Percentiles rank a stretch among this genome's conserved stretches.
phyloP scores from a whole-genome alignment of 805 yeast species.

The Hyphopichia homilentoma region DNA sequence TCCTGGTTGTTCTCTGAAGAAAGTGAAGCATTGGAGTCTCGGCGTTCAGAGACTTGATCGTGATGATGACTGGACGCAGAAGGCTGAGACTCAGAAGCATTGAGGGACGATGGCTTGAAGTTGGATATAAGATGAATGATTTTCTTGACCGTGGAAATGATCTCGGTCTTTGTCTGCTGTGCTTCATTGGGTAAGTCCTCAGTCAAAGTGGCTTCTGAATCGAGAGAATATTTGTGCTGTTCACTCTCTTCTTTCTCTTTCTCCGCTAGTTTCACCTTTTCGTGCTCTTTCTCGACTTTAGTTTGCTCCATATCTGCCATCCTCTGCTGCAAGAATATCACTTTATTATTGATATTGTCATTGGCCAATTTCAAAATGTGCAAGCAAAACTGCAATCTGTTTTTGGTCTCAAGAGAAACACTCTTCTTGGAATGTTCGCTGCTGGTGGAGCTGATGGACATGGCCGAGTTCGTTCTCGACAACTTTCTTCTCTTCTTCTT shows the following conservation, averaged over 20 bases:
- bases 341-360: conserved; percentile 65
- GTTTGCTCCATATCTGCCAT: conserved; percentile 45
- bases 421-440: conserved; percentile 21
- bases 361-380: conserved; percentile 80
- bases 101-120: conserved; percentile 47
- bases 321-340: conserved; percentile 53
- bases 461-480: conserved; percentile 3
- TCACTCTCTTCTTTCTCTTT: conserved; percentile 18
- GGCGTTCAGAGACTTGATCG: conserved; percentile 9
- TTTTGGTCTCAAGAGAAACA: conserved; percentile 67
- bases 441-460: neutral
- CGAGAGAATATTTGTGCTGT: conserved; percentile 10
- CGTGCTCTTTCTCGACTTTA: conserved; percentile 16
- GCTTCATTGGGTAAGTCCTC: conserved; percentile 10
- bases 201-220: conserved; percentile 5
- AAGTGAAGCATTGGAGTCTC: no score
- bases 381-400: conserved; percentile 71
- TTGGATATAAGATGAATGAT: conserved; percentile 83
- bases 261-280: conserved; percentile 7
- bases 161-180: conserved; percentile 67
- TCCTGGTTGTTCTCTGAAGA: neutral
- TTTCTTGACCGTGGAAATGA: conserved; percentile 83
- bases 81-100: conserved; percentile 47
- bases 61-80: conserved; percentile 42
- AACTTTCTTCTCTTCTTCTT: conserved; percentile 21